Evolutionary conservation across 345 rosid genomes (phyloP).

Genomic region (Eucalyptus coolabah): DNA sequence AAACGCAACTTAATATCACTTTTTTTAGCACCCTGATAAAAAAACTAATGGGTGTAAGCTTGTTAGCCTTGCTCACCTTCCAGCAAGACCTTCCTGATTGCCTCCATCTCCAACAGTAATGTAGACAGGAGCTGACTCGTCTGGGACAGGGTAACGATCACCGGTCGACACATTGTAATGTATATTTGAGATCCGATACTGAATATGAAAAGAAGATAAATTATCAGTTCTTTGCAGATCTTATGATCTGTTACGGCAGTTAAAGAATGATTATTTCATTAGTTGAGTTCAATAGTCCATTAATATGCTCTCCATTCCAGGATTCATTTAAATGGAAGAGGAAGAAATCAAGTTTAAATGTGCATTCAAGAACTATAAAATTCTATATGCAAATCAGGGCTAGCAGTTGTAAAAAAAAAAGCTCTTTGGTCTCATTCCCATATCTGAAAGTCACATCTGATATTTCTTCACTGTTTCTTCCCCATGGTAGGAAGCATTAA

Average conservation of each 20-base stretch:
- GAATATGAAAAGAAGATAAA: neutral
- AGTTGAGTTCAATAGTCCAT: neutral
- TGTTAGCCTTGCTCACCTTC: conserved; percentile 26
- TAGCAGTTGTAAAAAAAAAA: neutral
- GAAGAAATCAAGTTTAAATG: neutral
- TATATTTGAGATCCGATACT: conserved; percentile 83
- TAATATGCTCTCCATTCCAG: neutral
- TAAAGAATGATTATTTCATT: neutral
- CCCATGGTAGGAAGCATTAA: neutral
- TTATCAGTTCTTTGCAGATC: neutral
- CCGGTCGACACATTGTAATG: conserved; percentile 65
- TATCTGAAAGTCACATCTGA: neutral
- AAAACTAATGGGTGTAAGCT: neutral
- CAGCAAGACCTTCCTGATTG: conserved; percentile 87
- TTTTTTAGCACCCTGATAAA: neutral
- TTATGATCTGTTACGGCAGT: neutral
- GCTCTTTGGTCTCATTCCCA: neutral
- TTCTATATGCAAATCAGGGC: neutral
- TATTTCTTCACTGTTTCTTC: neutral
- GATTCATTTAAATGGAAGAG: neutral
- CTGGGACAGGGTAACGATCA: conserved; percentile 43
- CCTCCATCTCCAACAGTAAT: conserved; percentile 95
- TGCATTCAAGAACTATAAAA: neutral
- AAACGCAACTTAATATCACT: neutral
- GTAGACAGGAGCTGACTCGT: conserved; percentile 83